Conservation (phyloP, 78 protist genomes). For the Guillardia theta region DNA sequence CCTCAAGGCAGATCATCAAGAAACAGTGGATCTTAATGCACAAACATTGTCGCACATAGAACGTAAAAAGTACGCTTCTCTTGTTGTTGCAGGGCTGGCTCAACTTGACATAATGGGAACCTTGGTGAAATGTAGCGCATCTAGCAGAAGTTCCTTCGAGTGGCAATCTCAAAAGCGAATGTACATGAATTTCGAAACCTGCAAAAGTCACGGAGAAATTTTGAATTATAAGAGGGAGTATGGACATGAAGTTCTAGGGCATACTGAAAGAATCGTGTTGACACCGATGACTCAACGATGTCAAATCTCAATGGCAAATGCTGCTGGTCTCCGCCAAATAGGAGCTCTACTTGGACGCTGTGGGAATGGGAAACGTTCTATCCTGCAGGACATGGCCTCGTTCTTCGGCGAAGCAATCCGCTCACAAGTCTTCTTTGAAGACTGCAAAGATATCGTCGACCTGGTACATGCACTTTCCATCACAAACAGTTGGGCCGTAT, state of each 20-base stretch:
- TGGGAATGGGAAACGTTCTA: conserved; percentile 91
- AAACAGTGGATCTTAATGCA: too few relatives aligned
- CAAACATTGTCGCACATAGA: too few relatives aligned
- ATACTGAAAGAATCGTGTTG: conserved; percentile 78
- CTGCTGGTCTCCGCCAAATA: conserved; percentile 76
- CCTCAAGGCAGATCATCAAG: too few relatives aligned
- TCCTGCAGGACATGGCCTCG: conserved; percentile 71
- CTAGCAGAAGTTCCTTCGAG: conserved; percentile 30
- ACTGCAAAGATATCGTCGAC: too few relatives aligned
- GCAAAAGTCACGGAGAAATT: conserved; percentile 46
- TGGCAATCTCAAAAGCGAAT: conserved; percentile 77
- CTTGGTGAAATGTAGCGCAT: conserved; percentile 43
- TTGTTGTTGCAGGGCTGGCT: too few relatives aligned
- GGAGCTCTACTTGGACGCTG: conserved; percentile 94
- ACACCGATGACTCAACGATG: conserved; percentile 90
- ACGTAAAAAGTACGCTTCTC: too few relatives aligned
- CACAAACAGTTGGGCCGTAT: too few relatives aligned
- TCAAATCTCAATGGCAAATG: conserved; percentile 87
- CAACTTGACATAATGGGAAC: conserved; percentile 70
- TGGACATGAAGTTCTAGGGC: conserved; percentile 88
- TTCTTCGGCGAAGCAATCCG: too few relatives aligned
- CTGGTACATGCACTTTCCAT: too few relatives aligned
- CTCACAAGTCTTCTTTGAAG: too few relatives aligned
- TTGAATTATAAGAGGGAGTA: conserved; percentile 62
- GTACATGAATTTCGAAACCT: conserved; percentile 55